phyloP scores from a whole-genome alignment of 495 filamentous ascomycete genomes.

The Glonium stellatum region DNA sequence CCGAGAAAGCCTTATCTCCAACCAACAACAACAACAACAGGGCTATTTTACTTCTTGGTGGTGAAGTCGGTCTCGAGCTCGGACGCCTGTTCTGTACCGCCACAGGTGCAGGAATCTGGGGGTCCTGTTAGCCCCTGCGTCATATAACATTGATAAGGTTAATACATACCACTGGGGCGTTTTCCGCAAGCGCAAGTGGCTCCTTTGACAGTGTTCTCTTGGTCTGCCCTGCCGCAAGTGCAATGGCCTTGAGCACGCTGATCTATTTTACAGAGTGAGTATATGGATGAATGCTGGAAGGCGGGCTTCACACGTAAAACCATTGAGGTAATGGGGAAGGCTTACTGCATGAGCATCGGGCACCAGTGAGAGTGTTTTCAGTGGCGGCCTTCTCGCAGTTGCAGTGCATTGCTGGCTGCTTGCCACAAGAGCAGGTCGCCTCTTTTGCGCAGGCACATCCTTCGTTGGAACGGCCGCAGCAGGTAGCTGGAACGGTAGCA shows the following conservation, averaged over 20 bases:
- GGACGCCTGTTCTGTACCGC: constrained; percentile 56
- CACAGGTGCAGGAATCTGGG: constrained; percentile 74
- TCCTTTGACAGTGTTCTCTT: constrained; percentile 62
- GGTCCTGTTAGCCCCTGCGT: constrained; percentile 9
- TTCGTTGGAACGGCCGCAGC: constrained; percentile 52
- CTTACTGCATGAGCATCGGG: constrained; percentile 78
- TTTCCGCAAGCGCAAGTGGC: constrained; percentile 70
- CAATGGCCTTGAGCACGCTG: constrained; percentile 70
- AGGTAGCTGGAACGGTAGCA: constrained; percentile 49
- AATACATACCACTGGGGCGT: constrained; percentile 56
- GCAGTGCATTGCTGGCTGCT: constrained; percentile 78
- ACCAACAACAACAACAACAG: neutral
- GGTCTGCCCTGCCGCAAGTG: constrained; percentile 66
- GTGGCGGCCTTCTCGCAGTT: constrained; percentile 67
- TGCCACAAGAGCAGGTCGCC: constrained; percentile 80
- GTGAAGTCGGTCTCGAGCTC: constrained; percentile 77
- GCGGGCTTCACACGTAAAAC: neutral
- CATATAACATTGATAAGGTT: neutral
- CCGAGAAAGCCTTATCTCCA: no score
- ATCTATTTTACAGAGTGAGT: constrained; percentile 35
- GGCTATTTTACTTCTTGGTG: constrained; percentile 41
- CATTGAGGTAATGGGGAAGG: constrained; percentile 25
- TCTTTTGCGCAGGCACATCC: constrained; percentile 57
- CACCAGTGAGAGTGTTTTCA: constrained; percentile 68
- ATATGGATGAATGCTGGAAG: neutral